Base-by-base conservation (phyloP, 1,284 basidiomycete genomes). In the Moniliella sp. region DNA sequence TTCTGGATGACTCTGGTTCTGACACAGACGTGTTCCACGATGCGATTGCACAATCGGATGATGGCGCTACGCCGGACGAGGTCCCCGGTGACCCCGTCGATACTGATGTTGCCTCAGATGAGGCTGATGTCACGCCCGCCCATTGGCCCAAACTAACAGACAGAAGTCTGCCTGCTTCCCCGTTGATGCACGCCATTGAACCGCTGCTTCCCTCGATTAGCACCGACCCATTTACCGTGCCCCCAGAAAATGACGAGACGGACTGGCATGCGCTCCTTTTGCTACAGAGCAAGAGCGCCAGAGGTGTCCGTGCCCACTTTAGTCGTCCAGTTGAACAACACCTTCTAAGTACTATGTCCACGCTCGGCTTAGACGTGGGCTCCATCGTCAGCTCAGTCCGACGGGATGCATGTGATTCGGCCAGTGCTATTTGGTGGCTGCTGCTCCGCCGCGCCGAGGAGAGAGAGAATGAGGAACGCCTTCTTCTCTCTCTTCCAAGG, bases 381-480 rank as follows among this genome's bases (percentile, higher is more conserved):
- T 91, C 97, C 61, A 78, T 94, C 35, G 75, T 78, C 13, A 84
- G 97, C 58, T 83, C 78, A 1, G 84, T 94, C 4, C 67, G 78
- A 28, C 77, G 71, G 15, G 73, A 93, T 61, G 88, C 91, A 0
- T 97, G 88, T 53, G 88, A 97, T 61, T 69, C 79, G 0, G 72
- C 78, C 4, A 78, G 83, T 7, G 82, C 86, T 1, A 65, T 82
- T 8, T 97, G 88, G 88, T 97, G 91, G 91, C 79, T 93, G 68
- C 64, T 97, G 31, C 74, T 78, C 50, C 71, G 75, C 45, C 78
- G 75, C 49, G 69, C 74, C 5, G 75, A 79, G 57, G 74, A 72
- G 50, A 71, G 68, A 36, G 64, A 54, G 30, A 58, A 38, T 51
- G 51, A 14, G 55, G 61, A n/a, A n/a, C n/a, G n/a, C n/a, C n/a